These are phyloP conservation scores for Lipomyces sp. DNA, from an alignment of 805 yeast species.

Conservation along the genomic window DNA sequence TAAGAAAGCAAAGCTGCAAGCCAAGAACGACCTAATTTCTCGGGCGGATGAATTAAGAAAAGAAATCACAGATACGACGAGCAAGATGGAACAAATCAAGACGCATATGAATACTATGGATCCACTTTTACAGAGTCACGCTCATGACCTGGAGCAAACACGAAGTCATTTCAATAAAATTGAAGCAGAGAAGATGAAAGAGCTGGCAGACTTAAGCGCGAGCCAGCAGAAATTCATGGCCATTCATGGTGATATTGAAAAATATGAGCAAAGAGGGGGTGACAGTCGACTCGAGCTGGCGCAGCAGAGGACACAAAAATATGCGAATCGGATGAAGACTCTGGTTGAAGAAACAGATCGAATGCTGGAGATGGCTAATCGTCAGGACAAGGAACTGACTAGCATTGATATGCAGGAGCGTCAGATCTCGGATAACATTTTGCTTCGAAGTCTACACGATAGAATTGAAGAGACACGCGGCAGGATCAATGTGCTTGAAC, in stretches of 20 bases:
- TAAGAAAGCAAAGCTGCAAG: constrained; percentile 57
- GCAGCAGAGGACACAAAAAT: constrained; percentile 19
- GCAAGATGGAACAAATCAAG: constrained; percentile 48
- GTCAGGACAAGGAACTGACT: constrained; percentile 43
- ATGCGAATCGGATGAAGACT: constrained; percentile 39
- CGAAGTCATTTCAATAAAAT: constrained; percentile 31
- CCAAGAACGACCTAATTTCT: constrained; percentile 46
- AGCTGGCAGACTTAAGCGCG: constrained; percentile 20
- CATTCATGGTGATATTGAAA: constrained; percentile 43
- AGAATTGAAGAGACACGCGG: constrained; percentile 49
- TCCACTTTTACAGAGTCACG: constrained; percentile 15
- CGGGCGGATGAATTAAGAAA: constrained; percentile 32
- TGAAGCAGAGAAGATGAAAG: constrained; percentile 16
- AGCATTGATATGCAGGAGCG: constrained; percentile 53
- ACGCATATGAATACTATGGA: constrained; percentile 18
- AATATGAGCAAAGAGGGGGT: constrained; percentile 37
- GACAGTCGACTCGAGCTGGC: constrained; percentile 2
- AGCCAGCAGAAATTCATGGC: constrained; percentile 44
- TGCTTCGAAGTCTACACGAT: constrained; percentile 53
- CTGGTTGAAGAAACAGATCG: constrained; percentile 39
- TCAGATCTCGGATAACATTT: constrained; percentile 66
- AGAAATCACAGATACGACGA: constrained; percentile 45
- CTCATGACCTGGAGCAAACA: constrained; percentile 14
- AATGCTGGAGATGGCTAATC: constrained; percentile 38
- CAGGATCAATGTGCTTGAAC: constrained; percentile 55